Base-by-base conservation (phyloP, 192 early-diverging fungal species). In the Coemansia sp. region DNA sequence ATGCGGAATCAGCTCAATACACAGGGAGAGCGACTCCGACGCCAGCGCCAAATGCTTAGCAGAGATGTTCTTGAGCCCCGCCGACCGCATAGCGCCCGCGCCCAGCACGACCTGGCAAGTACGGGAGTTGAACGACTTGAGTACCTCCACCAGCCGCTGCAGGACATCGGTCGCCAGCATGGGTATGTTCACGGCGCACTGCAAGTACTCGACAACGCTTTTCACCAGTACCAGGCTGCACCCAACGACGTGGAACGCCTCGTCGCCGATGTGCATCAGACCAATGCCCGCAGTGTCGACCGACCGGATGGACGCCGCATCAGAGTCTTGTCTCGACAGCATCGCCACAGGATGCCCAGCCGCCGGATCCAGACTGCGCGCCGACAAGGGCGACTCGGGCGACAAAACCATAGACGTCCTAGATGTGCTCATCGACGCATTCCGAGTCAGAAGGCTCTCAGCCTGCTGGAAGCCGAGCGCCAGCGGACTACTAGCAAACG, bases 21-120 rank as follows among this genome's bases (percentile, higher is more conserved):
- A 92, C 6, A 93, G 82, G 24, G 91, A 94, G 12, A 99, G 84
- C 13, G 96, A 94, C 86, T 98, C 96, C 5, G 96, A 94, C 0
- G 96, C 94, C 66, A 99, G 82, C 12, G 96, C 95, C 62, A 99
- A 83, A 79, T 99, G 98, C 65, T 96, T 95, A 11, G 98, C 98
- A 3, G 95, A 93, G 36, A 99, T 99, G 76, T 95, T 96, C 66
- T 97, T 95, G 24, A 99, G 79, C 22, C 98, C 98, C 11, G 96
- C 97, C n/a, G 96, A 97, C 33, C 90, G 87, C 88, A 96, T 95
- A 0, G 98, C 98, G 2, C 98, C 98, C 8, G 96, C 97, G 7
- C 97, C 98, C 15, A 99, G 88, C 78, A 99, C 98, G 1, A 98
- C 95, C 82, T 98, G 96, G 80, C 97, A 98, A 9, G 91, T 90